phyloP scores from a whole-genome alignment of 805 yeast species.

The Saccharomyces kudriavzevii region DNA sequence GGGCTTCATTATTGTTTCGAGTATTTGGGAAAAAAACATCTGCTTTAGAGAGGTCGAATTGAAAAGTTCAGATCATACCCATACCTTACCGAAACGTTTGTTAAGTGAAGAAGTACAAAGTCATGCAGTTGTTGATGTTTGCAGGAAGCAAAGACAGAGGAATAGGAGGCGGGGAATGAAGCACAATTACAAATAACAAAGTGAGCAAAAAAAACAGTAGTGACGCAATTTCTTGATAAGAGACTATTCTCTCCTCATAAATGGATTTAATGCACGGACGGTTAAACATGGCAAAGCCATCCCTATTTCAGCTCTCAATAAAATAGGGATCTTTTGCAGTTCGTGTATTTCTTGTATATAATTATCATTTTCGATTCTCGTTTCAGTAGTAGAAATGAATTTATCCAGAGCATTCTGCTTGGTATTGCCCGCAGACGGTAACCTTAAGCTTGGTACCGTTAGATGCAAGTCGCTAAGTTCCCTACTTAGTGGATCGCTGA shows the following conservation, averaged over 20 bases:
- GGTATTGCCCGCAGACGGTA: conserved; percentile 22
- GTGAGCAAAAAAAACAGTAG: neutral
- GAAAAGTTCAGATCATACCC: neutral
- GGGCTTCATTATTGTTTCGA: neutral
- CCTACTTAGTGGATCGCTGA: conserved; percentile 37
- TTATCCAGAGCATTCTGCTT: conserved; percentile 37
- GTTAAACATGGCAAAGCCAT: conserved; percentile 94
- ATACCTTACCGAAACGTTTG: neutral
- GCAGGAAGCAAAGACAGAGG: neutral
- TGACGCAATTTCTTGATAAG: neutral
- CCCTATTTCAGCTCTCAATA: conserved; percentile 85
- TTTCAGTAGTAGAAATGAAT: conserved; percentile 48
- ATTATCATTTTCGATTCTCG: conserved; percentile 53
- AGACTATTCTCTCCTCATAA: conserved; percentile 30
- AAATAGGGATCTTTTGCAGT: conserved; percentile 69
- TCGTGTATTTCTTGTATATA: conserved; percentile 77
- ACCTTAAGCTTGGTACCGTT: conserved; percentile 37
- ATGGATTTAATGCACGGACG: conserved; percentile 86
- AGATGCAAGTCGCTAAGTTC: conserved; percentile 46
- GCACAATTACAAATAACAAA: neutral
- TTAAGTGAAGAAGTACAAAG: neutral
- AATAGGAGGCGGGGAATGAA: neutral
- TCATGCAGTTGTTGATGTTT: neutral
- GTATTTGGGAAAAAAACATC: neutral
- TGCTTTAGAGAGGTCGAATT: neutral